Percentiles rank a stretch among this genome's conserved stretches.
Conservation (phyloP, 495 filamentous ascomycete species). For the Aspergillus biplanus region DNA sequence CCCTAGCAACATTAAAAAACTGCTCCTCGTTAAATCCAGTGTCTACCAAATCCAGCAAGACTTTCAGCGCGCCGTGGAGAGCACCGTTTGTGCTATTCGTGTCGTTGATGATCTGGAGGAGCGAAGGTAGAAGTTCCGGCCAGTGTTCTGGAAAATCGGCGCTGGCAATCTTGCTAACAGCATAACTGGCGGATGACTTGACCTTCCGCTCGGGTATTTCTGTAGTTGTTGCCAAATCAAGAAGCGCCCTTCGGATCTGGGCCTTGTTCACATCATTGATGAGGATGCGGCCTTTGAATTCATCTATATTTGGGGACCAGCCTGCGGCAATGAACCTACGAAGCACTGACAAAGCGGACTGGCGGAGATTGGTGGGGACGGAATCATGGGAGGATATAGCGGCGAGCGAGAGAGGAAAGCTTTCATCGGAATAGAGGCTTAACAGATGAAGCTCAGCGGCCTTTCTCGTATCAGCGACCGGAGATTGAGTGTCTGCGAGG, state of each 20-base stretch:
- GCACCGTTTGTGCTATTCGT: conserved; percentile 70
- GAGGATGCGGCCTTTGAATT: conserved; percentile 65
- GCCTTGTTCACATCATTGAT: conserved; percentile 70
- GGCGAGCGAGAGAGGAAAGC: conserved; percentile 76
- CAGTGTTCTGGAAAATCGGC: conserved; percentile 93
- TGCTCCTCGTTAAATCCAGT: conserved; percentile 91
- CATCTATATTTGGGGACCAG: conserved; percentile 73
- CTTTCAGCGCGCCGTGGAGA: conserved; percentile 84
- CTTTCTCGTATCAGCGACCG: conserved; percentile 69
- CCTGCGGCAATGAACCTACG: conserved; percentile 77
- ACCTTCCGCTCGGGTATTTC: conserved; percentile 78
- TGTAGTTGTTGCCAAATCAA: conserved; percentile 75
- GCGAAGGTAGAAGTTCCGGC: conserved; percentile 79
- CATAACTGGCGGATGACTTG: conserved; percentile 81
- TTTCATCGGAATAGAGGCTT: conserved; percentile 64
- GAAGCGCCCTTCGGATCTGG: conserved; percentile 66
- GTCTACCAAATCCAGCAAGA: conserved; percentile 88
- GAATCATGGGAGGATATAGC: conserved; percentile 76
- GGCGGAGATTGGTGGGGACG: conserved; percentile 72
- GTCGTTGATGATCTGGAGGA: conserved; percentile 73
- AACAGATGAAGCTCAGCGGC: conserved; percentile 78
- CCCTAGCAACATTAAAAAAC: conserved; percentile 84
- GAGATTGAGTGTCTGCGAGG: conserved; percentile 76
- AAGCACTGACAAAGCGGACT: conserved; percentile 78
- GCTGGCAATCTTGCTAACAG: conserved; percentile 94